These are phyloP conservation scores for Ganoderma meredithae DNA, from an alignment of 1,284 basidiomycete genomes.

Conservation along the genomic window DNA sequence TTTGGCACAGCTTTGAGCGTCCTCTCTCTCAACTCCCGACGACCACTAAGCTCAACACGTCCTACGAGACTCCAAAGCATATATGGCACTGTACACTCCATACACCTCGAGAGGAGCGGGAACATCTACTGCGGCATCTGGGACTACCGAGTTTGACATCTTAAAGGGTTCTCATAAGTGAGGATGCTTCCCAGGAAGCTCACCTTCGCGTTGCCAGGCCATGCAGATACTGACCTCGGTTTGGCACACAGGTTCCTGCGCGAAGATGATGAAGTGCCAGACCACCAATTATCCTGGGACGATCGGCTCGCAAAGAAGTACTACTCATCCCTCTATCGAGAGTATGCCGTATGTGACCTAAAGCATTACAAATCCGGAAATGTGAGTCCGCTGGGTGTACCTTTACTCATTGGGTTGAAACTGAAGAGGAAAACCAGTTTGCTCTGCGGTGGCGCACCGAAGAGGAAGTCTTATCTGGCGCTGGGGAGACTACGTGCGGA, in stretches of 20 bases:
- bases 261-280: conserved; percentile 54
- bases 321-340: conserved; percentile 86
- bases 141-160: conserved; percentile 62
- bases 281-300: conserved; percentile 66
- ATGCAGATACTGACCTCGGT: not conserved
- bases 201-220: not conserved
- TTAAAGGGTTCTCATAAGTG: conserved; percentile 68
- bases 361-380: conserved; percentile 95
- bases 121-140: not conserved
- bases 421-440: conserved; percentile 55
- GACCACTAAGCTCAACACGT: not conserved
- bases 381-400: conserved; percentile 50
- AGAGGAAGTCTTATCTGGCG: conserved; percentile 83
- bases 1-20: conserved; percentile 10
- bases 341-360: conserved; percentile 91
- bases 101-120: conserved; percentile 13
- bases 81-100: conserved; percentile 22
- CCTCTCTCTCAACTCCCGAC: not conserved
- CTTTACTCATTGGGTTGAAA: too few relatives aligned
- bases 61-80: not conserved
- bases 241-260: conserved; percentile 77
- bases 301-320: conserved; percentile 88
- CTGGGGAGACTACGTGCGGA: conserved; percentile 87
- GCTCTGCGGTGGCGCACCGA: conserved; percentile 93
- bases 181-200: conserved; percentile 21